phyloP scores from a whole-genome alignment of 495 filamentous ascomycete species.

The Aspergillus cristatus region DNA sequence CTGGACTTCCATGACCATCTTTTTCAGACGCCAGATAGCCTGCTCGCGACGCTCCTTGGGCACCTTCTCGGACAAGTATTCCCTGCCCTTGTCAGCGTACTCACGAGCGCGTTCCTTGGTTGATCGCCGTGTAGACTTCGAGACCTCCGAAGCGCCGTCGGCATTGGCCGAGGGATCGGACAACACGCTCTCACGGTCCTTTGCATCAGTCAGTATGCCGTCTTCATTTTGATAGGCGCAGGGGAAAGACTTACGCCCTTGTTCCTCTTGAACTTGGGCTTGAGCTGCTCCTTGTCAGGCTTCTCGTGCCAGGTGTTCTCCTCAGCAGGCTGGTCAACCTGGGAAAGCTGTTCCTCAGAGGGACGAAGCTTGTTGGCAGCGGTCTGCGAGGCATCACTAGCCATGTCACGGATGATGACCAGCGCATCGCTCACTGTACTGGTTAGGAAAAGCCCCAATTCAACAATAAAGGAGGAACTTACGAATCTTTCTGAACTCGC shows the following conservation, averaged over 20 bases:
- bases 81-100: conserved; percentile 42
- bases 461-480: conserved; percentile 25
- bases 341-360: conserved; percentile 60
- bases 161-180: conserved; percentile 5
- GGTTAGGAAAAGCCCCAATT: background rate
- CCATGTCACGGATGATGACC: conserved; percentile 77
- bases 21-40: conserved; percentile 87
- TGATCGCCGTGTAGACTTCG: background rate
- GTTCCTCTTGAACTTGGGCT: conserved; percentile 55
- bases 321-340: conserved; percentile 74
- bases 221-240: background rate
- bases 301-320: conserved; percentile 92
- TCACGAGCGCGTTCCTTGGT: conserved; percentile 19
- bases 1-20: conserved; percentile 95
- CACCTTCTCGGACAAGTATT: conserved; percentile 75
- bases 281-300: conserved; percentile 65
- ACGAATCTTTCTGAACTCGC: conserved; percentile 92
- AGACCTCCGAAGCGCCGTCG: conserved; percentile 3
- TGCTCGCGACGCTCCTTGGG: conserved; percentile 92
- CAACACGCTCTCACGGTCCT: too few relatives aligned
- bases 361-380: conserved; percentile 74
- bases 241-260: conserved; percentile 37
- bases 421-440: conserved; percentile 74
- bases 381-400: conserved; percentile 77
- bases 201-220: too few relatives aligned